phyloP scores from a whole-genome alignment of 176 grass and related monocot genomes.

The Chloris gayana region DNA sequence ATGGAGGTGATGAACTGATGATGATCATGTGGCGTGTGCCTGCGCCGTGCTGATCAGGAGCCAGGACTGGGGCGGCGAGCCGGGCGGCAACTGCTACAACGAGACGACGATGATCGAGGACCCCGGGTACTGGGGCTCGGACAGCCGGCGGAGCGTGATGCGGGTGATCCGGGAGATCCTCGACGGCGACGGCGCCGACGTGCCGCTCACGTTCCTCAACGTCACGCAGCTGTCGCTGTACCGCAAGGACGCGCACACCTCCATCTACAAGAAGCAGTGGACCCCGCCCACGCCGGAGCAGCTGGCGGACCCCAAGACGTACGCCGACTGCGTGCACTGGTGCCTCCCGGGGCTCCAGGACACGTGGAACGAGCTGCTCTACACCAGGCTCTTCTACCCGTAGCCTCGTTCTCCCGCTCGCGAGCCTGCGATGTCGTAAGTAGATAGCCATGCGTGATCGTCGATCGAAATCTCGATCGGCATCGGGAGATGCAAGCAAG shows the following conservation, averaged over 20 bases:
- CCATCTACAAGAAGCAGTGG: slow-evolving; percentile 81
- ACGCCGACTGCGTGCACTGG: slow-evolving; percentile 81
- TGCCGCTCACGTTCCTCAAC: slow-evolving; percentile 64
- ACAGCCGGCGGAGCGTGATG: slow-evolving; percentile 73
- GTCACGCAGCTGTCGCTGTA: slow-evolving; percentile 71
- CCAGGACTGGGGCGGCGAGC: slow-evolving; percentile 67
- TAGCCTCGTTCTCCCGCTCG: too few species aligned
- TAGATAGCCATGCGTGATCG: neutral
- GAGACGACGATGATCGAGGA: slow-evolving; percentile 76
- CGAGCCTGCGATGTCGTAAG: neutral
- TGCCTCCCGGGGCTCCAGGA: slow-evolving; percentile 71
- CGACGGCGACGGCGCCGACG: slow-evolving; percentile 49
- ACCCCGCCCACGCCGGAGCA: slow-evolving; percentile 48
- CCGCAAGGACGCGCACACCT: slow-evolving; percentile 75
- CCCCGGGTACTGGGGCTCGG: slow-evolving; percentile 72
- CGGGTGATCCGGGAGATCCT: slow-evolving; percentile 55
- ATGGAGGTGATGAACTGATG: neutral
- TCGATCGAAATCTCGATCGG: neutral
- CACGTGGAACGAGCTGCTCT: slow-evolving; percentile 80
- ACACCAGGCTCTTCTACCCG: slow-evolving; percentile 74
- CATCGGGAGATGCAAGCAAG: neutral
- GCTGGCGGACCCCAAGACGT: slow-evolving; percentile 53
- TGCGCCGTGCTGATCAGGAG: slow-evolving; percentile 50
- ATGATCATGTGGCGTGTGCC: too few species aligned
- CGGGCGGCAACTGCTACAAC: slow-evolving; percentile 80